Percentiles rank a stretch among this genome's conserved stretches.
These are phyloP conservation scores for Candolleomyces aberdarensis DNA, from an alignment of 768 basidiomycete genomes.

Conservation along the genomic window DNA sequence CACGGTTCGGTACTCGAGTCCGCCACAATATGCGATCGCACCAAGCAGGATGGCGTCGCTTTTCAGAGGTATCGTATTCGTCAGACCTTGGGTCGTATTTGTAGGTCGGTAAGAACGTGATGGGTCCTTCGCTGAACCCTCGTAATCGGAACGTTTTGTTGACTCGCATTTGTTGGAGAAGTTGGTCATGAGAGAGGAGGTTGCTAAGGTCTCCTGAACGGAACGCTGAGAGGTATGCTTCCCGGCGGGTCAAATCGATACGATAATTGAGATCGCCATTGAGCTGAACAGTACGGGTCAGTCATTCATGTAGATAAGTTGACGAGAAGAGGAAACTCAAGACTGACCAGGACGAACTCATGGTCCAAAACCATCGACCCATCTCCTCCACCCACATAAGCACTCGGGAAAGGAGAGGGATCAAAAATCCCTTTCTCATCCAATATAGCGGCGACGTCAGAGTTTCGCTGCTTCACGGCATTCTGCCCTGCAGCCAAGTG, in stretches of 20 bases:
- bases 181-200: constrained; percentile 80
- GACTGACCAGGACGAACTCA: constrained; percentile 84
- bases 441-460: constrained; percentile 82
- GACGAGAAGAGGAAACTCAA: neutral
- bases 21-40: constrained; percentile 93
- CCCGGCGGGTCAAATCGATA: constrained; percentile 84
- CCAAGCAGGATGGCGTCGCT: constrained; percentile 90
- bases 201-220: constrained; percentile 59
- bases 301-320: neutral
- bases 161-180: constrained; percentile 81
- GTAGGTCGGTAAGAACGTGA: constrained; percentile 89
- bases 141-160: constrained; percentile 89
- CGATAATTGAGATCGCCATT: constrained; percentile 98
- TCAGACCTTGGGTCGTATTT: constrained; percentile 83
- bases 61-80: constrained; percentile 87
- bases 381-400: constrained; percentile 88
- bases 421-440: constrained; percentile 77
- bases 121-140: constrained; percentile 75
- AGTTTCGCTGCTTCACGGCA: constrained; percentile 77
- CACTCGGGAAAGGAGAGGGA: constrained; percentile 50
- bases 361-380: constrained; percentile 93
- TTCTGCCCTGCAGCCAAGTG: constrained; percentile 96
- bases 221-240: constrained; percentile 71
- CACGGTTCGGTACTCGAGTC: constrained; percentile 49
- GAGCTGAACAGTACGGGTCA: constrained; percentile 40